phyloP scores from a whole-genome alignment of 139 green algal species.

The Microglena sp. region DNA sequence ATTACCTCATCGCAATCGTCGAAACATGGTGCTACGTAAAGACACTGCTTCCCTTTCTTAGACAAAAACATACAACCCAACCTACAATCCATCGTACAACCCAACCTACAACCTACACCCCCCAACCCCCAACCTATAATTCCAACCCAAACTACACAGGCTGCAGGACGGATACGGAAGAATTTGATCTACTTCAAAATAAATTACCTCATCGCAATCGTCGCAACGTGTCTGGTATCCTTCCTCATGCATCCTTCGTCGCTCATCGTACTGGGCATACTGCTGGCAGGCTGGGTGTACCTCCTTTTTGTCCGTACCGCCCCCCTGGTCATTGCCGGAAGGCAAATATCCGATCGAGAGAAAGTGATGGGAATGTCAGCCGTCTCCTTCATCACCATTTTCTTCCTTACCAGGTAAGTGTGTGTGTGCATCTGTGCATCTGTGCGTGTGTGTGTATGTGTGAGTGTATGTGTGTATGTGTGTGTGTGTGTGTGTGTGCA shows the following conservation, averaged over 20 bases:
- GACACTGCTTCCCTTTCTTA: not conserved
- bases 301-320: conserved; percentile 66
- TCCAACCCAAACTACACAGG: too few relatives aligned
- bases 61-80: too few relatives aligned
- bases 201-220: conserved; percentile 80
- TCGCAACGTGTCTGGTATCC: conserved; percentile 44
- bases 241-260: conserved; percentile 66
- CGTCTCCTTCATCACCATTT: conserved; percentile 70
- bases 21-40: too few relatives aligned
- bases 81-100: too few relatives aligned
- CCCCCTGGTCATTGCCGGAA: conserved; percentile 66
- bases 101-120: too few relatives aligned
- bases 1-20: too few relatives aligned
- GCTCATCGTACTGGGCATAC: conserved; percentile 60
- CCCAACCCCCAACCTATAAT: too few relatives aligned
- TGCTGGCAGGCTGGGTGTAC: conserved; percentile 74
- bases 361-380: conserved; percentile 72
- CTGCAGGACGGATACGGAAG: conserved; percentile 60
- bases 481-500: too few relatives aligned
- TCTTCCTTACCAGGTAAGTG: too few relatives aligned
- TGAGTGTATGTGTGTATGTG: too few relatives aligned
- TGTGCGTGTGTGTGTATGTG: too few relatives aligned
- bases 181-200: conserved; percentile 86
- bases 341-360: conserved; percentile 71
- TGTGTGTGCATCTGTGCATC: too few relatives aligned